A percentile compares a stretch with the other conserved stretches of the same genome.
Conservation (phyloP, 2,329 filamentous ascomycete species). For the Tolypocladium paradoxum region DNA sequence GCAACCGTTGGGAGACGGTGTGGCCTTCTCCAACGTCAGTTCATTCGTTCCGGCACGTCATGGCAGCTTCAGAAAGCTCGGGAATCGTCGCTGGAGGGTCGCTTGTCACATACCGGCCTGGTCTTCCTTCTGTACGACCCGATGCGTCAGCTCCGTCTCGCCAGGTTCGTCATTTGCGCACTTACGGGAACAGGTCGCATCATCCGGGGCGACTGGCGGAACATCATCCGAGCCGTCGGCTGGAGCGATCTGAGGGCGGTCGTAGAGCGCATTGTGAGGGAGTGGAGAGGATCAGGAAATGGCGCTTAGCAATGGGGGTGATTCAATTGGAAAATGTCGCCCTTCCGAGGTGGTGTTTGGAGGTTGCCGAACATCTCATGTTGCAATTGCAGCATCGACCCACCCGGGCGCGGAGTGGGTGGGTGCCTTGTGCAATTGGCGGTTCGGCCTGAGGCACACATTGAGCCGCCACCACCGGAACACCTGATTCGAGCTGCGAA, state of each 20-base stretch:
- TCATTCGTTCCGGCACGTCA: neutral
- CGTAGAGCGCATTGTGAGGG: slow-evolving; percentile 52
- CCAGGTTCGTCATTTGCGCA: slow-evolving; percentile 6
- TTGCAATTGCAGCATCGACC: slow-evolving; percentile 21
- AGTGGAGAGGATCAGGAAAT: slow-evolving; percentile 17
- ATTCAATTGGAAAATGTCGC: slow-evolving; percentile 22
- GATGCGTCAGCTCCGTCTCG: slow-evolving; percentile 13
- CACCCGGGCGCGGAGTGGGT: slow-evolving; percentile 17
- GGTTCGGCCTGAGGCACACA: slow-evolving; percentile 28
- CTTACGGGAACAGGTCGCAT: slow-evolving; percentile 63
- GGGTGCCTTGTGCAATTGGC: slow-evolving; percentile 25
- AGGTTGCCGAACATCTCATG: slow-evolving; percentile 24
- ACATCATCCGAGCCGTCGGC: slow-evolving; percentile 54
- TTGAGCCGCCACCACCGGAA: slow-evolving; percentile 21
- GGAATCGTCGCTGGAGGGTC: neutral
- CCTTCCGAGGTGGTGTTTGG: slow-evolving; percentile 16
- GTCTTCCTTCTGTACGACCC: slow-evolving; percentile 47
- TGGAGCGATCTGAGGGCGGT: slow-evolving; percentile 56
- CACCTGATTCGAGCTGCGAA: slow-evolving; percentile 30
- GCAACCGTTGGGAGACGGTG: slow-evolving; percentile 91
- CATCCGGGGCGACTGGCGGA: slow-evolving; percentile 54
- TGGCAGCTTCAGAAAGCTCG: neutral
- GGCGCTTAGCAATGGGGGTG: slow-evolving; percentile 14
- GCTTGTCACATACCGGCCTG: slow-evolving; percentile 48
- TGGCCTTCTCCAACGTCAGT: slow-evolving; percentile 52